Evolutionary conservation across 1,284 basidiomycete genomes (phyloP), one percentile per base, ranked within the genome.

Genomic region (Sanghuangporus weigelae): DNA sequence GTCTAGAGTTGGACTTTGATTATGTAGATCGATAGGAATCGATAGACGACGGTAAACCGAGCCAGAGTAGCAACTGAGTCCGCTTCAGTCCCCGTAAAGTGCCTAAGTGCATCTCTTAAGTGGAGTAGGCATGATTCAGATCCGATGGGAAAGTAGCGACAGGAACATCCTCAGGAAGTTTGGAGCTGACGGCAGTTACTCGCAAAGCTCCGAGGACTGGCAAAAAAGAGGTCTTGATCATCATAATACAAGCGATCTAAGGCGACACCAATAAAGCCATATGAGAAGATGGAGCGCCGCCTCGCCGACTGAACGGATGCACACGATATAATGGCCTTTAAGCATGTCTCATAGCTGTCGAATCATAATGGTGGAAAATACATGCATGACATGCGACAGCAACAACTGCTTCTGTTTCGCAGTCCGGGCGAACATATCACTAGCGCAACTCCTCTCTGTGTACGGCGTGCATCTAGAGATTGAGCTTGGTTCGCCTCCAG

Each of bases 401-500:
- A 54, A 54, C 44, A 51, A 39, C n/a, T n/a, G 26, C 44, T 26
- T 26, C 39, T 10, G 23, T n/a, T 23, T 31, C n/a, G 31, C 51
- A 56, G 26, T n/a, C 39, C 36, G 26, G 35, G 8, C 19, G 3
- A 11, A 7, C 21, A 14, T 35, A 31, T 35, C 23, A 35, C 14
- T 38, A 46, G 21, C 26, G n/a, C n/a, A 11, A 35, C 10, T 63
- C 48, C 21, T 59, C 10, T 42, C 39, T 14, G 14, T 2, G 10
- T 23, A 59, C 39, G 16, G 48, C 42, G 31, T 46, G 26, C 50
- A 72, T 69, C 84, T 88, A 95, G 78, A 95, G 89, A 83, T 95
- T 95, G 81, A 95, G 86, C 82, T 95, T 95, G 68, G 93, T 95
- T 79, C 93, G 90, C 75, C 93, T 86, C 93, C 93, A 96, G 83